Evolutionary conservation across 495 filamentous ascomycete genomes (phyloP).

Genomic region (Penicillium herquei): DNA sequence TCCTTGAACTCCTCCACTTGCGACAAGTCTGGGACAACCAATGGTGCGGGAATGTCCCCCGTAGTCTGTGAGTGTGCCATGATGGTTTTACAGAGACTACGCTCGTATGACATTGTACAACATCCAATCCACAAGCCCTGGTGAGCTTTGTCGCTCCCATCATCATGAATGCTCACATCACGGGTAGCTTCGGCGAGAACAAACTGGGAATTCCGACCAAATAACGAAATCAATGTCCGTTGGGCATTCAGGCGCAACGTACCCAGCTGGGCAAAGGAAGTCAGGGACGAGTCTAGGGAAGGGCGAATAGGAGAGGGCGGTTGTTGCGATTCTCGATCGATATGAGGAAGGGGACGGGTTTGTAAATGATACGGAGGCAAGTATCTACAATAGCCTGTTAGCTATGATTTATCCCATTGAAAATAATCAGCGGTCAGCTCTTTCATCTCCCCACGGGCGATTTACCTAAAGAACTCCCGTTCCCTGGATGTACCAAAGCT

Average conservation of each 20-base stretch:
- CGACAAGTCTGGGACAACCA: slow-evolving; percentile 18
- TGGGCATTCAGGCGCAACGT: slow-evolving; percentile 49
- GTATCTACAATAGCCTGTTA: slow-evolving; percentile 11
- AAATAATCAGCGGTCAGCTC: slow-evolving; percentile 6
- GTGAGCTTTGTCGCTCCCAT: slow-evolving; percentile 26
- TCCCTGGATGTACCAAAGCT: slow-evolving; percentile 13
- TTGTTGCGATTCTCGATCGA: slow-evolving; percentile 2
- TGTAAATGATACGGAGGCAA: slow-evolving; percentile 18
- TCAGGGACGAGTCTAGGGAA: slow-evolving; percentile 54
- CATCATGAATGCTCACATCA: slow-evolving; percentile 44
- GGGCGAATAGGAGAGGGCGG: slow-evolving; percentile 10
- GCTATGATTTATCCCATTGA: no score
- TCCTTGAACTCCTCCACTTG: slow-evolving; percentile 26
- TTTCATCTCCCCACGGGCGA: background rate
- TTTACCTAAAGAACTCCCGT: slow-evolving; percentile 28
- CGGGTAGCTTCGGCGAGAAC: slow-evolving; percentile 61
- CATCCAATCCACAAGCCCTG: slow-evolving; percentile 43
- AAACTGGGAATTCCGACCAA: slow-evolving; percentile 53
- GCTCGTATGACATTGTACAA: slow-evolving; percentile 30
- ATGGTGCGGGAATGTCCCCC: slow-evolving; percentile 14
- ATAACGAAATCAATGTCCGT: slow-evolving; percentile 55
- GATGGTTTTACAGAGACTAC: slow-evolving; percentile 46
- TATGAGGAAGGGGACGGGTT: slow-evolving; percentile 8
- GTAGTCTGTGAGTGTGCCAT: slow-evolving; percentile 10
- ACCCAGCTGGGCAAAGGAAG: slow-evolving; percentile 61